These are phyloP conservation scores for Paramarasmius palmivorus DNA, from an alignment of 1,284 basidiomycete species.

Conservation along the genomic window DNA sequence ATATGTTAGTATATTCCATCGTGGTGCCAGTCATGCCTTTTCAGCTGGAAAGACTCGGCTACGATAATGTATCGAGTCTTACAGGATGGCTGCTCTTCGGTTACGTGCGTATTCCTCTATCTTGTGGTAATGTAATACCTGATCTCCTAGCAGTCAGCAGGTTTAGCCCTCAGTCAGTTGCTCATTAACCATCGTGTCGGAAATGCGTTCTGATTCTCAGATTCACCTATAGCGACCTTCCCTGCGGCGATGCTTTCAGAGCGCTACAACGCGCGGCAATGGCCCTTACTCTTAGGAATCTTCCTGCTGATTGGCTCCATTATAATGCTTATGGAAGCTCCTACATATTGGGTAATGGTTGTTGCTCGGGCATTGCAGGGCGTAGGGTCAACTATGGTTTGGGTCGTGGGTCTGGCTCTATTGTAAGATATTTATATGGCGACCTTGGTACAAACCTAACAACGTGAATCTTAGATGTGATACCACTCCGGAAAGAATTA, in stretches of 20 bases:
- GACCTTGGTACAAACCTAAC: not conserved
- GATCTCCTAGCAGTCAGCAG: constrained; percentile 37
- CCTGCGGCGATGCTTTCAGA: constrained; percentile 73
- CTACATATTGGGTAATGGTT: constrained; percentile 70
- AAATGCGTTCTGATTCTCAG: not conserved
- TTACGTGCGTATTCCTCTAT: constrained; percentile 4
- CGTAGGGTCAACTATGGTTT: constrained; percentile 71
- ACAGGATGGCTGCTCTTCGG: constrained; percentile 9
- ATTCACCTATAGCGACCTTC: constrained; percentile 53
- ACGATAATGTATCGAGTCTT: not conserved
- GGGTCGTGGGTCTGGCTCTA: constrained; percentile 75
- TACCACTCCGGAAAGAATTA: constrained; percentile 54
- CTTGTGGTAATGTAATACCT: no score
- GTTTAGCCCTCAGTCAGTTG: constrained; percentile 50
- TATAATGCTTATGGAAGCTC: constrained; percentile 78
- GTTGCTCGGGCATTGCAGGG: constrained; percentile 74
- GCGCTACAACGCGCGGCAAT: constrained; percentile 51
- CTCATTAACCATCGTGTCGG: not conserved
- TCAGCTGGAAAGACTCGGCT: constrained; percentile 5
- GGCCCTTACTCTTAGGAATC: constrained; percentile 62
- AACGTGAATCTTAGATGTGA: constrained; percentile 55
- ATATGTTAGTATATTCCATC: constrained; percentile 9
- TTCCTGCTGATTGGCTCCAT: constrained; percentile 57
- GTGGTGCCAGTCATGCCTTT: constrained; percentile 10
- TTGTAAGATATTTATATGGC: constrained; percentile 43